Evolutionary conservation across 345 rosid genomes (phyloP).

Genomic region (Reutealis trisperma): DNA sequence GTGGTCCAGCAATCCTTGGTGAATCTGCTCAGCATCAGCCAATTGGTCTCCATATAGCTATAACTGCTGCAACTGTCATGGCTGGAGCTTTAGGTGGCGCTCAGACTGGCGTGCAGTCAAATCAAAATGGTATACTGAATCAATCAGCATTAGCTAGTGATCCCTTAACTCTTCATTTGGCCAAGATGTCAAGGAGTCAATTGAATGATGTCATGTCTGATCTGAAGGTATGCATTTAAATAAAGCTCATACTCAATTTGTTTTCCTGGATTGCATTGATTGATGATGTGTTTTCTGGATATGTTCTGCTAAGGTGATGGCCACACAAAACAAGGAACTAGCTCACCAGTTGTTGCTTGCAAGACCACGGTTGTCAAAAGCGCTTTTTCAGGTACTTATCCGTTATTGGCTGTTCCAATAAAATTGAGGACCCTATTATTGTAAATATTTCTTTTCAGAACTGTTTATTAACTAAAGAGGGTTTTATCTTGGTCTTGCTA

Average conservation of each 20-base stretch:
- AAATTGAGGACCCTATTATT: background rate
- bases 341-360: conserved; percentile 74
- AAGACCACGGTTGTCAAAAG: conserved; percentile 76
- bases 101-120: conserved; percentile 54
- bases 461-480: background rate
- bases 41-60: conserved; percentile 80
- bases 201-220: conserved; percentile 73
- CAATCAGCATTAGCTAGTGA: conserved; percentile 63
- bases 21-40: conserved; percentile 68
- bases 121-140: conserved; percentile 49
- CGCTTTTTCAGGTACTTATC: conserved; percentile 76
- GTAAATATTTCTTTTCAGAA: background rate
- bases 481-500: background rate
- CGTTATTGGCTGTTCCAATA: conserved; percentile 2
- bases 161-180: conserved; percentile 87
- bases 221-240: conserved; percentile 57
- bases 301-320: conserved; percentile 55
- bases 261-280: conserved; percentile 15
- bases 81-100: conserved; percentile 75
- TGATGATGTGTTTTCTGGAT: conserved; percentile 3
- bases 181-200: conserved; percentile 87
- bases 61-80: conserved; percentile 75
- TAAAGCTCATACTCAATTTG: background rate
- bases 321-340: conserved; percentile 66
- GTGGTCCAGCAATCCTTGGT: conserved; percentile 46